Percentiles rank a stretch among this genome's conserved stretches.
phyloP scores from a whole-genome alignment of 179 eudicot species.

The Silene coronaria region DNA sequence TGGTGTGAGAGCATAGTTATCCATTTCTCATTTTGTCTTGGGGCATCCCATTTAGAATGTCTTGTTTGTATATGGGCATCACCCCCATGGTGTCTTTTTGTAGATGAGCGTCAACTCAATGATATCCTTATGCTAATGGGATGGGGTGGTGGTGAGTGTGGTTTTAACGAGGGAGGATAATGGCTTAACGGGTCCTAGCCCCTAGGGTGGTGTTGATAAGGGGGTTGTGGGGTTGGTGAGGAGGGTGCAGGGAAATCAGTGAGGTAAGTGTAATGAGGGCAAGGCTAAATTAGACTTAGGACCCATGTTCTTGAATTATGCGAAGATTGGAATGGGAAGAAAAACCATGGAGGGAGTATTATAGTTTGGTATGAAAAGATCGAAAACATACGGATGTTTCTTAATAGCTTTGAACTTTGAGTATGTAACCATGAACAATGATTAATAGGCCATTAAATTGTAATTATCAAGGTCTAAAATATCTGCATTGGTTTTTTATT shows the following conservation, averaged over 20 bases:
- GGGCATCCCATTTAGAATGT: background rate
- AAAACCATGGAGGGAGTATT: no score
- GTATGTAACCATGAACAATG: constrained; percentile 1
- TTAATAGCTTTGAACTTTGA: background rate
- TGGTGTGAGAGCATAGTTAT: background rate
- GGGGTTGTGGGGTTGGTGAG: no score
- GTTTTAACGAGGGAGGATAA: no score
- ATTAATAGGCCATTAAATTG: background rate
- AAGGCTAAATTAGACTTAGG: no score
- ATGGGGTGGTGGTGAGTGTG: no score
- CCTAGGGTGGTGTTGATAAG: no score
- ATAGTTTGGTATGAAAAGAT: background rate
- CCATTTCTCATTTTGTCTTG: background rate
- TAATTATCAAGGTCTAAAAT: background rate
- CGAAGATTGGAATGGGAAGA: no score
- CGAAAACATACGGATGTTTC: background rate
- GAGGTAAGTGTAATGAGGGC: no score
- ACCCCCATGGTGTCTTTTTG: background rate
- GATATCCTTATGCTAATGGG: background rate
- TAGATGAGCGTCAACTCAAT: background rate
- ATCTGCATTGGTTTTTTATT: background rate
- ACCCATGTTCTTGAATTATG: no score
- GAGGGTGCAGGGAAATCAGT: no score
- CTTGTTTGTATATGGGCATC: background rate
- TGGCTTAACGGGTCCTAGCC: no score